phyloP scores from a whole-genome alignment of 768 basidiomycete species.

The Gymnopilus dilepis region DNA sequence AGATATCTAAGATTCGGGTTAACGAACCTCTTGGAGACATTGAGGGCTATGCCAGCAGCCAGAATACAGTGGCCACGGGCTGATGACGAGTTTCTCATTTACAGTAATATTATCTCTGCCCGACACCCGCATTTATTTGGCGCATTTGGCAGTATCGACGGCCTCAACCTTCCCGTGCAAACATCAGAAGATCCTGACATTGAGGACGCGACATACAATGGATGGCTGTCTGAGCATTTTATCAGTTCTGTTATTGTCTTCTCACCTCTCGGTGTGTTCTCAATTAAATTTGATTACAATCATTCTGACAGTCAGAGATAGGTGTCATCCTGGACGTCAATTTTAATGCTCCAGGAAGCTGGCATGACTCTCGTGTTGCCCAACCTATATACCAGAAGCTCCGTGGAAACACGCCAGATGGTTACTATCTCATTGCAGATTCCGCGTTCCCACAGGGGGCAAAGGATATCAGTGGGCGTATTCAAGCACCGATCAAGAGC shows the following conservation, averaged over 20 bases:
- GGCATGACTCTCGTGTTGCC: conserved; percentile 53
- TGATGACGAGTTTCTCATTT: too few relatives aligned
- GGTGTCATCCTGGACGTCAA: too few relatives aligned
- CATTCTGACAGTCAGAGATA: too few relatives aligned
- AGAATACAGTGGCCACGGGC: conserved; percentile 32
- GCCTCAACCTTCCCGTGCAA: conserved; percentile 43
- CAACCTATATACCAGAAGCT: conserved; percentile 43
- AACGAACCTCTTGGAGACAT: conserved; percentile 34
- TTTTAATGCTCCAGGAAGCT: conserved; percentile 51
- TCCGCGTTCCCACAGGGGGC: conserved; percentile 50
- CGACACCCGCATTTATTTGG: conserved; percentile 33
- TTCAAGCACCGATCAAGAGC: conserved; percentile 43
- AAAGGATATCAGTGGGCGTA: conserved; percentile 34
- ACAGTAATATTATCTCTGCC: too few relatives aligned
- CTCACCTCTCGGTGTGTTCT: conserved; percentile 33
- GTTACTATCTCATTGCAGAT: conserved; percentile 49
- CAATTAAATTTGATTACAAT: background rate
- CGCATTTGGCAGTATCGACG: conserved; percentile 48
- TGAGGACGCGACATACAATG: conserved; percentile 53
- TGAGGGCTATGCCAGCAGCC: conserved; percentile 34
- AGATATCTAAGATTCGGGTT: conserved; percentile 41
- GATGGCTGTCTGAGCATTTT: conserved; percentile 47
- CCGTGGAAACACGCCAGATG: conserved; percentile 37
- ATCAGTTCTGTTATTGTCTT: conserved; percentile 45
- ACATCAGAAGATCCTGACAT: conserved; percentile 42